Conservation (phyloP, 73 alveolate species). For the Paramecium bursaria region DNA sequence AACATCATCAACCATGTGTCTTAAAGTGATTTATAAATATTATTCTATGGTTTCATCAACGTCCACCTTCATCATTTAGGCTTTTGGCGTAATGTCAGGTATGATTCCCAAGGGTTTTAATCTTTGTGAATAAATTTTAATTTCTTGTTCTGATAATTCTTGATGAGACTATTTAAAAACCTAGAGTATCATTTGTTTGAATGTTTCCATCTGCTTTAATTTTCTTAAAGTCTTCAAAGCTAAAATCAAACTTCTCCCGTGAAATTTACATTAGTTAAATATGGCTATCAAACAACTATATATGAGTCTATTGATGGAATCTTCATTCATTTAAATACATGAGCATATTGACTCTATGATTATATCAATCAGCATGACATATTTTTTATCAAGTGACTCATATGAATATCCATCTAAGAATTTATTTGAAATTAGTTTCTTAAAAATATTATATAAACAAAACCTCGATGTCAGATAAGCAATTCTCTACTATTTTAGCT, state of each 20-base stretch:
- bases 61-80: conserved; percentile 55
- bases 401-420: conserved; percentile 85
- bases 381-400: conserved; percentile 62
- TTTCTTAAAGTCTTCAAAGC: too few relatives aligned
- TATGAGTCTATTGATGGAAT: conserved; percentile 68
- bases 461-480: conserved; percentile 76
- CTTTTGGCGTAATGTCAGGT: too few relatives aligned
- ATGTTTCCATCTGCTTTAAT: too few relatives aligned
- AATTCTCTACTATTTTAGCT: conserved; percentile 75
- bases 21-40: conserved; percentile 15
- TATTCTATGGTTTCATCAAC: conserved; percentile 16
- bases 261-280: conserved; percentile 20
- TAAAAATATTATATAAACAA: not conserved
- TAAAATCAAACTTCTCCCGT: too few relatives aligned
- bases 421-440: conserved; percentile 81
- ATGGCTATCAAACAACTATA: conserved; percentile 4
- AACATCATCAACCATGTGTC: conserved; percentile 67
- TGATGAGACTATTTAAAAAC: too few relatives aligned
- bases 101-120: too few relatives aligned
- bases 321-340: conserved; percentile 81
- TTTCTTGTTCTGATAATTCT: too few relatives aligned
- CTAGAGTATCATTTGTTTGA: too few relatives aligned
- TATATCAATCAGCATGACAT: conserved; percentile 80
- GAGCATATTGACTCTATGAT: conserved; percentile 80
- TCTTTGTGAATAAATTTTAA: too few relatives aligned